Percentiles rank a stretch among this genome's conserved stretches.
Evolutionary conservation across 139 green algal species (phyloP).

Genomic region (Mychonastes homosphaera): DNA sequence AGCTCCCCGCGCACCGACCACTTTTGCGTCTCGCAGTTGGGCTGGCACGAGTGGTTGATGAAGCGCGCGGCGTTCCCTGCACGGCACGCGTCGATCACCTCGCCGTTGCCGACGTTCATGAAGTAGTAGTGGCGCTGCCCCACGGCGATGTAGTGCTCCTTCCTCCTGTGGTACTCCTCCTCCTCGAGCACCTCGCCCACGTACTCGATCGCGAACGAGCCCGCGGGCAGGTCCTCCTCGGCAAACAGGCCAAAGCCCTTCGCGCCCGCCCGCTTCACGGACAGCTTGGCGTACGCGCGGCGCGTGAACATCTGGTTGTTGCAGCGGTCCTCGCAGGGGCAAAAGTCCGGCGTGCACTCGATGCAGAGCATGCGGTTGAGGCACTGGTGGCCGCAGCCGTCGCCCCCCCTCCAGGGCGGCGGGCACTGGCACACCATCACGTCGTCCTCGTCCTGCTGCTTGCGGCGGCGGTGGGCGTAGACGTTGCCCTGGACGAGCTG

Average conservation of each 20-base stretch:
- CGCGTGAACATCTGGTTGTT: constrained; percentile 86
- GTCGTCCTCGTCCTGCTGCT: constrained; percentile 78
- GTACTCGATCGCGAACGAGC: constrained; percentile 96
- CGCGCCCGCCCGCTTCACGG: constrained; percentile 62
- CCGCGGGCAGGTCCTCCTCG: constrained; percentile 53
- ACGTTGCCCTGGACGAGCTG: constrained; percentile 71
- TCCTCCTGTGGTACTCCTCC: constrained; percentile 79
- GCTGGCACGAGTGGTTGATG: constrained; percentile 96
- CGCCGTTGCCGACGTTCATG: constrained; percentile 94
- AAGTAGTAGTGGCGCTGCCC: constrained; percentile 97
- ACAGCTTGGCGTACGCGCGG: constrained; percentile 66
- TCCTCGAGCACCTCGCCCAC: constrained; percentile 88
- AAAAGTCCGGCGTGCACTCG: constrained; percentile 84
- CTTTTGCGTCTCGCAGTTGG: constrained; percentile 98
- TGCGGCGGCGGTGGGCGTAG: constrained; percentile 63
- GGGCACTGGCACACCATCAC: constrained; percentile 92
- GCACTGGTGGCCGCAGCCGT: constrained; percentile 81
- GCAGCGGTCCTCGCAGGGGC: constrained; percentile 78
- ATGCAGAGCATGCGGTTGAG: constrained; percentile 91
- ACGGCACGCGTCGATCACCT: constrained; percentile 90
- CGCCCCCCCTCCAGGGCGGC: constrained; percentile 33
- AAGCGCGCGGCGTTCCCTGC: constrained; percentile 90
- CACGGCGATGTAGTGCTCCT: constrained; percentile 67
- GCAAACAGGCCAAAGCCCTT: constrained; percentile 88
- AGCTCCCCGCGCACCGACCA: constrained; percentile 93